Evolutionary conservation across 2,329 filamentous ascomycete genomes (phyloP).

Genomic region (Aspergillus pseudonomiae): DNA sequence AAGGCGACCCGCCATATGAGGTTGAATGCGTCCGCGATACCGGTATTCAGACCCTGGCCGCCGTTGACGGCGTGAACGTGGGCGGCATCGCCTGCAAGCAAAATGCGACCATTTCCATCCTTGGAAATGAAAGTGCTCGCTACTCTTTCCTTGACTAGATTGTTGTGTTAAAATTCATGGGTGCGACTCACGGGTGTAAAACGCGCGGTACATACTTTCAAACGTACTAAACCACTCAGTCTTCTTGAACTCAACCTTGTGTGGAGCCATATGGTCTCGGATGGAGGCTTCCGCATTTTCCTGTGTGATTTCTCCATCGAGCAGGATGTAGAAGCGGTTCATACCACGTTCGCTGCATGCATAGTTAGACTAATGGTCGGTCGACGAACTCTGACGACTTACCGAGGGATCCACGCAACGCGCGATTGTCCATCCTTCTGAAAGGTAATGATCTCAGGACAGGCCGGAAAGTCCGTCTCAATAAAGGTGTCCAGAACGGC

Average conservation of each 20-base stretch:
- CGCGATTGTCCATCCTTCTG: slow-evolving; percentile 6
- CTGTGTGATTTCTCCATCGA: slow-evolving; percentile 6
- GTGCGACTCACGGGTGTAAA: neutral
- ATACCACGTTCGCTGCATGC: neutral
- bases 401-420: slow-evolving; percentile 10
- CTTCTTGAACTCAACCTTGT: neutral
- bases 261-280: slow-evolving; percentile 6
- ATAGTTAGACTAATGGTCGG: neutral
- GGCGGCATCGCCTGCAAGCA: slow-evolving; percentile 3
- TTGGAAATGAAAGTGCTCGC: slow-evolving; percentile 9
- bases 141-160: slow-evolving; percentile 6
- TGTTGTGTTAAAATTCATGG: neutral
- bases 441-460: slow-evolving; percentile 9
- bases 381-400: neutral
- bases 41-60: slow-evolving; percentile 10
- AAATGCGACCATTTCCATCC: neutral
- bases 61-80: slow-evolving; percentile 10
- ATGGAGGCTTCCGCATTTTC: slow-evolving; percentile 3
- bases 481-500: slow-evolving; percentile 6
- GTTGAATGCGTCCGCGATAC: slow-evolving; percentile 10
- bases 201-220: neutral
- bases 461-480: slow-evolving; percentile 3
- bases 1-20: slow-evolving; percentile 6
- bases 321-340: slow-evolving; percentile 4
- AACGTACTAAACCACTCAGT: slow-evolving; percentile 8